Conservation (phyloP, 2,329 filamentous ascomycete species). For the Colletotrichum ledebouriae region DNA sequence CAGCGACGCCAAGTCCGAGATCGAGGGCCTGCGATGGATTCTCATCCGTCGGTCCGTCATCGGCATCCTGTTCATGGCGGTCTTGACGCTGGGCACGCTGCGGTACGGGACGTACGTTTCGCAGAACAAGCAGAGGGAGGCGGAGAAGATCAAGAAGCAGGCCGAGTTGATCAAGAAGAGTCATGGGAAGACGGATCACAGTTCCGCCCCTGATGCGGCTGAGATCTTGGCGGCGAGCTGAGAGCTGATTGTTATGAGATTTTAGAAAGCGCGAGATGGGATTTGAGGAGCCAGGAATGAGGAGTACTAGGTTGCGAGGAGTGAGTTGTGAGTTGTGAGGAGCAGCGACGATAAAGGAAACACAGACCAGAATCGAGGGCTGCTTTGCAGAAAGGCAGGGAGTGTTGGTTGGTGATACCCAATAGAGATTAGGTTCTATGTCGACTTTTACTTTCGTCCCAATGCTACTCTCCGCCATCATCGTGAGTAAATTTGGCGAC, state of each 20-base stretch:
- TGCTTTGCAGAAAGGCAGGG: no score
- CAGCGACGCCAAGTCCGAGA: slow-evolving; percentile 91
- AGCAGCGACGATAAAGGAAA: no score
- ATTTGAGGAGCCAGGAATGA: no score
- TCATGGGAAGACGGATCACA: slow-evolving; percentile 61
- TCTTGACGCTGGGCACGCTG: slow-evolving; percentile 70
- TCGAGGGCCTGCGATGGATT: slow-evolving; percentile 93
- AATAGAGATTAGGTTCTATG: no score
- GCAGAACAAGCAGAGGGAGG: slow-evolving; percentile 63
- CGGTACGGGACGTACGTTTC: slow-evolving; percentile 71
- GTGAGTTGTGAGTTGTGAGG: no score
- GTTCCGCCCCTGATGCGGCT: slow-evolving; percentile 64
- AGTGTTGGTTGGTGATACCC: no score
- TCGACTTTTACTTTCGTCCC: no score
- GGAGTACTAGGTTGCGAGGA: no score
- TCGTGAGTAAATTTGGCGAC: no score
- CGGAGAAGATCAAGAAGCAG: slow-evolving; percentile 57
- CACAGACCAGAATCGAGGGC: no score
- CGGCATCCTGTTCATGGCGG: slow-evolving; percentile 76
- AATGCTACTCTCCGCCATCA: no score
- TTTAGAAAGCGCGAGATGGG: no score
- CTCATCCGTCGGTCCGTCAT: slow-evolving; percentile 73
- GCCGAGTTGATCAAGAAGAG: slow-evolving; percentile 59
- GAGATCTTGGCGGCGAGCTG: slow-evolving; percentile 71
- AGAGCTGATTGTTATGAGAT: slow-evolving; percentile 14